Conservation (phyloP, 306 rosid species). For the Dryas alaskensis region DNA sequence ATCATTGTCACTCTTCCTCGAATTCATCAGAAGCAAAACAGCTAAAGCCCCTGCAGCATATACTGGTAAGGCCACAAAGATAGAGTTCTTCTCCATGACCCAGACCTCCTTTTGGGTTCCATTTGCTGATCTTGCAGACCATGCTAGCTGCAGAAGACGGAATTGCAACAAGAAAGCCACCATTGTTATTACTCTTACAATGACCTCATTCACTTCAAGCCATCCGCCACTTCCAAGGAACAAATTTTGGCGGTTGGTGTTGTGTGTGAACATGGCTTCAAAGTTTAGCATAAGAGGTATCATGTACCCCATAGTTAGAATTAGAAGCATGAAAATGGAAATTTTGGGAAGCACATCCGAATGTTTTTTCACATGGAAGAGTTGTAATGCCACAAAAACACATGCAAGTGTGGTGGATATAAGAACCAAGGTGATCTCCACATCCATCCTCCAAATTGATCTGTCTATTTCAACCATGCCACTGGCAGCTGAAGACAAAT, state of each 20-base stretch:
- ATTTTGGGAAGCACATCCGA: constrained; percentile 50
- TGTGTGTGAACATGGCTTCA: constrained; percentile 45
- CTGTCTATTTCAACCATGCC: background rate
- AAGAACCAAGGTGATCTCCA: constrained; percentile 52
- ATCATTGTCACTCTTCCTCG: constrained; percentile 17
- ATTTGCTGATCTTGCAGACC: constrained; percentile 42
- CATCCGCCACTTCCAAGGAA: constrained; percentile 39
- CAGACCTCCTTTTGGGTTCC: constrained; percentile 30
- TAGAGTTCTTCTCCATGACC: constrained; percentile 42
- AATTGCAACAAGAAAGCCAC: constrained; percentile 52
- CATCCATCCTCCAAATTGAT: constrained; percentile 50
- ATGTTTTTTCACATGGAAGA: constrained; percentile 49
- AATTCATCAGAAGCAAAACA: background rate
- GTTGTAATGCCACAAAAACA: constrained; percentile 47
- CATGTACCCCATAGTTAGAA: constrained; percentile 46
- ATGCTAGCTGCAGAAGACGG: constrained; percentile 50
- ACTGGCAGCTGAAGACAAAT: constrained; percentile 28
- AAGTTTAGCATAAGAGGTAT: constrained; percentile 59
- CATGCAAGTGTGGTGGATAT: constrained; percentile 56
- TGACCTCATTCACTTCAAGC: constrained; percentile 51
- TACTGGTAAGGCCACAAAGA: constrained; percentile 29
- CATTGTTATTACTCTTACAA: constrained; percentile 43
- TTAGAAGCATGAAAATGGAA: constrained; percentile 50
- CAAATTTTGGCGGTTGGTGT: constrained; percentile 12
- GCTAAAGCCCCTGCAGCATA: constrained; percentile 6